Percentiles rank a stretch among this genome's conserved stretches.
These are phyloP conservation scores for Taphrina flavorubra DNA, from an alignment of 1,139 yeast genomes.

Conservation along the genomic window DNA sequence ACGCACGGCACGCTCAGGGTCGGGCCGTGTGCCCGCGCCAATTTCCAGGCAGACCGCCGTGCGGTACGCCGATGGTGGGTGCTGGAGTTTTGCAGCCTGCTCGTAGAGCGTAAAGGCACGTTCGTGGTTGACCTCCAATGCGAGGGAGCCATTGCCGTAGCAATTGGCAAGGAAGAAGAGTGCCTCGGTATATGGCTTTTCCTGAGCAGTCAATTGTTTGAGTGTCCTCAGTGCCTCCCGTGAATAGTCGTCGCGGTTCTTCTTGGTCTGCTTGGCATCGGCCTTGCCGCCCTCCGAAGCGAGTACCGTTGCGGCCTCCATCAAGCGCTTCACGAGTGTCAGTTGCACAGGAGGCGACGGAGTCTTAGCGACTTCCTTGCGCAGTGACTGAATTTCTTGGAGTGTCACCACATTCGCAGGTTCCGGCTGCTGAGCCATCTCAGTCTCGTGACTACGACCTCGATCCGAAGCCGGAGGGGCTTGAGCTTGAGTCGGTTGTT, in stretches of 20 bases:
- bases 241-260: constrained; percentile 62
- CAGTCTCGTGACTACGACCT: constrained; percentile 19
- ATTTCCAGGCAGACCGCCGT: constrained; percentile 71
- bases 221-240: constrained; percentile 64
- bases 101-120: constrained; percentile 65
- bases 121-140: constrained; percentile 62
- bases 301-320: constrained; percentile 57
- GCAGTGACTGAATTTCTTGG: constrained; percentile 9
- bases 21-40: constrained; percentile 64
- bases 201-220: constrained; percentile 57
- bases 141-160: constrained; percentile 63
- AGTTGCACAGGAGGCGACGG: constrained; percentile 55
- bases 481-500: neutral
- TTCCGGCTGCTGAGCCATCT: constrained; percentile 28
- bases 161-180: constrained; percentile 64
- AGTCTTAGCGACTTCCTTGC: constrained; percentile 23
- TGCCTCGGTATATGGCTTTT: constrained; percentile 54
- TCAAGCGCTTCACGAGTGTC: constrained; percentile 59
- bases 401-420: constrained; percentile 24
- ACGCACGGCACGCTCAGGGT: constrained; percentile 57
- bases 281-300: constrained; percentile 53
- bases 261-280: constrained; percentile 57
- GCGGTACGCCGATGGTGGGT: constrained; percentile 66
- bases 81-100: constrained; percentile 63
- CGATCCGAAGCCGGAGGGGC: constrained; percentile 6